Base-by-base conservation (phyloP, 2,329 filamentous ascomycete species). In the Exophiala sp. region DNA sequence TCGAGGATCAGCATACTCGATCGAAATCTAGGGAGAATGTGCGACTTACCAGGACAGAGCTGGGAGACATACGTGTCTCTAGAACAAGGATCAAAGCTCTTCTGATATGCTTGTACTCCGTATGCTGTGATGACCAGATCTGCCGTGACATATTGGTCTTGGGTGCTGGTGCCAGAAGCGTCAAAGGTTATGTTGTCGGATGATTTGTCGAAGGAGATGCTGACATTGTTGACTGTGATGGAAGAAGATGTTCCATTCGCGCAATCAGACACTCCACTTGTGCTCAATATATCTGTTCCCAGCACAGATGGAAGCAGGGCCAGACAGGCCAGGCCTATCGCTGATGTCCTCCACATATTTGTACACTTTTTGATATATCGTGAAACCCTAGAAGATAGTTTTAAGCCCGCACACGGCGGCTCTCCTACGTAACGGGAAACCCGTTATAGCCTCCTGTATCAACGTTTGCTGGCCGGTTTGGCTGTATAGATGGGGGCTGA, bases 31-130 rank as follows among this genome's bases (percentile, higher is more conserved):
- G 38, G 18, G 21, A 32, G n/a, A 35, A 10, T 18, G n/a, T 20
- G 8, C 10, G 11, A 71, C 82, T 57, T 78, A 89, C 87, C 79
- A 66, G 94, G 94, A 72, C 94, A 99, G 44, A 99, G 78, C 65
- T 89, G 76, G 7, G 80, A 69, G 47, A 96, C 80, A 61, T 82
- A 85, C 14, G 84, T 91, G 35, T 67, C 72, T 1, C 73, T 63
- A 14, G 85, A 80, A 71, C 94, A 99, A 34, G 94, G 94, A 66
- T 96, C 84, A 72, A 97, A 96, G 3, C 74, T 75, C 55, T 89
- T 88, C 36, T 80, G 77, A 72, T 95, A 97, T 20, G 96, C 82
- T 57, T 87, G 72, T 54, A 82, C 83, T 55, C 94, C 94, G 66
- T 97, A 97, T 7, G 92, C 92, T 21, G 80, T 87, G 36, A 96